Evolutionary conservation across 2,329 filamentous ascomycete genomes (phyloP), one percentile per base, ranked within the genome.

Genomic region (Claviceps sp.): DNA sequence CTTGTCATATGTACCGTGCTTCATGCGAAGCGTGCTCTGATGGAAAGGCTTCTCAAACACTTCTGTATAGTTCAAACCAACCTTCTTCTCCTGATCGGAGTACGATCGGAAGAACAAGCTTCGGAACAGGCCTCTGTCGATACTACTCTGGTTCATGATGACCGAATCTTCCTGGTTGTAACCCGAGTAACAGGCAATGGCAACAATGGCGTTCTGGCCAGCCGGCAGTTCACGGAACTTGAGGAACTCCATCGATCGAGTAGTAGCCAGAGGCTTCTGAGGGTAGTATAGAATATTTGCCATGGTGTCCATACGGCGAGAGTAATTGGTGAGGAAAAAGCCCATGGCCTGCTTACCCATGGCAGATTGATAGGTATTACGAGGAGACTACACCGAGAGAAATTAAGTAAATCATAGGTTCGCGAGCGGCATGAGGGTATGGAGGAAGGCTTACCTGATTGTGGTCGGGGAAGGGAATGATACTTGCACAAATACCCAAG

Each of bases 291-390:
- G 81, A 65, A 98, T 95, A 62, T 98, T 98, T 61, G 91, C 87
- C 93, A 98, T 98, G 4, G 93, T 98, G 65, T 98, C 93, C 91
- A 98, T 97, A 57, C 93, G 89, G 56, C 91, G 83, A 42, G 88
- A 85, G 68, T 95, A 98, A 66, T 98, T 98, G 13, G 94, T 98
- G 52, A 98, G 77, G 73, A 95, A 96, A 61, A 97, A 90, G 65
- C 94, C 93, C 94, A 98, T 98, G 56, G 93, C 93, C 79, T 98
- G 93, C 72, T 98, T 98, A 75, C 94, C 93, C 93, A 98, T 98
- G 65, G 93, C 93, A 62, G 91, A 96, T 72, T 97, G 91, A 69
- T 96, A 98, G 4, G 91, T 97, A 66, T 98, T 98, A 85, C 93
- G 86, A 59, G 93, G 93, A 56, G 91, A 97, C 79, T 94, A 64